These are phyloP conservation scores for Lophiotrema nucula DNA, from an alignment of 495 filamentous ascomycete species.

Conservation along the genomic window DNA sequence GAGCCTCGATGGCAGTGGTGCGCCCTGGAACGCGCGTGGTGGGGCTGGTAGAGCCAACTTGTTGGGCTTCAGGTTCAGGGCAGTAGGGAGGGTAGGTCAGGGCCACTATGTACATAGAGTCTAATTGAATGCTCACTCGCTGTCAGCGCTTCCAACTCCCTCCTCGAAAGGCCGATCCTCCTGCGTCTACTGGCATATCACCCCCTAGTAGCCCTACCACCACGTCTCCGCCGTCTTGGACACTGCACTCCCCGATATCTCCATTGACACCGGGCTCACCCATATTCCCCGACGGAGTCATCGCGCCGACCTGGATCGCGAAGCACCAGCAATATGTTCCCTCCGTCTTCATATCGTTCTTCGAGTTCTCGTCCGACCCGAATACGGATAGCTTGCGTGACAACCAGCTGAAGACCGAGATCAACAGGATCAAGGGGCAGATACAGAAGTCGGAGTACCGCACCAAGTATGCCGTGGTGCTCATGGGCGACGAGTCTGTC, in stretches of 20 bases:
- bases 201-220: conserved; percentile 50
- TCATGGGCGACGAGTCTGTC: conserved; percentile 68
- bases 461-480: conserved; percentile 69
- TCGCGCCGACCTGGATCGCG: conserved; percentile 74
- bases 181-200: conserved; percentile 44
- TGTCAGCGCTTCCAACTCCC: conserved; percentile 60
- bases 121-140: conserved; percentile 14
- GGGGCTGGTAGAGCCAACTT: conserved; percentile 38
- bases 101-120: conserved; percentile 21
- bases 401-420: conserved; percentile 84
- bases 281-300: conserved; percentile 82
- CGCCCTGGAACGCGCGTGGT: conserved; percentile 57
- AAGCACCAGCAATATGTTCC: conserved; percentile 85
- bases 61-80: conserved; percentile 61
- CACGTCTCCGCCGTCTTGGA: conserved; percentile 45
- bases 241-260: conserved; percentile 84
- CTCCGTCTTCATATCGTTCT: conserved; percentile 74
- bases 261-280: conserved; percentile 76
- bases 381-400: conserved; percentile 70
- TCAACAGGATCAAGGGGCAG: conserved; percentile 68
- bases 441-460: conserved; percentile 69
- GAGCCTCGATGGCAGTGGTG: conserved; percentile 60
- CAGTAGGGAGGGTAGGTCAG: conserved; percentile 73
- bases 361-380: conserved; percentile 65
- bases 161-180: conserved; percentile 61